Evolutionary conservation across 2,329 filamentous ascomycete genomes (phyloP).

Genomic region (Orbilia javanica): DNA sequence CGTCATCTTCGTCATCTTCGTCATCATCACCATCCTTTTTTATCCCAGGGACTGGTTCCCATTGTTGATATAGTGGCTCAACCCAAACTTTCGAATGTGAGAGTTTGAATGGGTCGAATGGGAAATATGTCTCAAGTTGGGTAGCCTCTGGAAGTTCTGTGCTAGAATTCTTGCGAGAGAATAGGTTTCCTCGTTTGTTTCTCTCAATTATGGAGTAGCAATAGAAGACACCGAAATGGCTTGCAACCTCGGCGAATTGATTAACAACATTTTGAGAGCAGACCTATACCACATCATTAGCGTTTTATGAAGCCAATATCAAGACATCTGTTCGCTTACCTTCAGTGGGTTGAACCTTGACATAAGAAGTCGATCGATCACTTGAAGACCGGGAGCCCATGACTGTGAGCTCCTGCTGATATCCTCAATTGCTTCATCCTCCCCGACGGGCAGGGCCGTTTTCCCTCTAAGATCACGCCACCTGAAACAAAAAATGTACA

Average conservation of each 20-base stretch:
- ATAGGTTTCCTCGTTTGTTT: slow-evolving; percentile 86
- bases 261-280: slow-evolving; percentile 84
- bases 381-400: slow-evolving; percentile 81
- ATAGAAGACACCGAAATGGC: slow-evolving; percentile 88
- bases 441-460: slow-evolving; percentile 70
- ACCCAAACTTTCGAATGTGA: slow-evolving; percentile 90
- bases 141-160: slow-evolving; percentile 77
- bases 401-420: slow-evolving; percentile 74
- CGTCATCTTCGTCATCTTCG: slow-evolving; percentile 69
- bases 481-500: slow-evolving; percentile 98
- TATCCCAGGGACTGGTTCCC: slow-evolving; percentile 79
- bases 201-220: slow-evolving; percentile 87
- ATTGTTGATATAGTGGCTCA: slow-evolving; percentile 83
- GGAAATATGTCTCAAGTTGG: slow-evolving; percentile 93
- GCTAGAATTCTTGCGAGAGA: slow-evolving; percentile 71
- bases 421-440: slow-evolving; percentile 74
- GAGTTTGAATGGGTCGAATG: slow-evolving; percentile 95
- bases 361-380: slow-evolving; percentile 81
- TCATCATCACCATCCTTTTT: slow-evolving; percentile 72
- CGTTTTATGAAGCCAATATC: background rate
- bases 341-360: slow-evolving; percentile 94
- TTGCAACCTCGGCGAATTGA: slow-evolving; percentile 88
- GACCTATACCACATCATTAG: slow-evolving; percentile 57
- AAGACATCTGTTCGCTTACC: slow-evolving; percentile 67
- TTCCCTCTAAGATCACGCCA: slow-evolving; percentile 86